phyloP scores from a whole-genome alignment of 345 rosid genomes.

The Crucihimalaya himalaica region DNA sequence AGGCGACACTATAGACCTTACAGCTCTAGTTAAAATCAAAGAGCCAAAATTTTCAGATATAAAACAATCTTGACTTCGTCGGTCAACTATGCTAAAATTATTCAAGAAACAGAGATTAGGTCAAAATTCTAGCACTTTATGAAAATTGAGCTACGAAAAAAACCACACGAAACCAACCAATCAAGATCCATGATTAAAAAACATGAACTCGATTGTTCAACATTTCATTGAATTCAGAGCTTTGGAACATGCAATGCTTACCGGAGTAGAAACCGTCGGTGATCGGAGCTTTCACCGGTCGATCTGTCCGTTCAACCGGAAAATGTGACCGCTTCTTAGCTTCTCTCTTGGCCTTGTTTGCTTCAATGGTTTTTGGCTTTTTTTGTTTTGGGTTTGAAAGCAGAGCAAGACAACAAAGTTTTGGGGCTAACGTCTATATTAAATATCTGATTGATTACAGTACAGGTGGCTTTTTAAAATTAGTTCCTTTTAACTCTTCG shows the following conservation, averaged over 20 bases:
- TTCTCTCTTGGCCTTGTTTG: slow-evolving; percentile 26
- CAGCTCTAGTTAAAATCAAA: not conserved
- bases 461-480: slow-evolving; percentile 22
- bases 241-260: slow-evolving; percentile 20
- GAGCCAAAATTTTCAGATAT: not conserved
- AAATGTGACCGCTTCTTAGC: slow-evolving; percentile 13
- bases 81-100: slow-evolving; percentile 37
- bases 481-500: slow-evolving; percentile 23
- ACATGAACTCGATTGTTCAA: not conserved
- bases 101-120: slow-evolving; percentile 18
- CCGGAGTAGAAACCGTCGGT: slow-evolving; percentile 13
- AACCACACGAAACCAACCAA: slow-evolving; percentile 7
- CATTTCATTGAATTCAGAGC: not conserved
- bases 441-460: slow-evolving; percentile 28
- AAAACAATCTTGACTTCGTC: slow-evolving; percentile 23
- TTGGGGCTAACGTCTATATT: slow-evolving; percentile 29
- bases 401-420: slow-evolving; percentile 3
- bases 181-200: slow-evolving; percentile 33
- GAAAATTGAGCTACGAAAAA: not conserved
- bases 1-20: not conserved
- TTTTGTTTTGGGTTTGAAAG: slow-evolving; percentile 26
- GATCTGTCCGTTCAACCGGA: slow-evolving; percentile 14
- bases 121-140: slow-evolving; percentile 6
- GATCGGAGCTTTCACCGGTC: slow-evolving; percentile 23
- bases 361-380: not conserved